A percentile compares a stretch with the other conserved stretches of the same genome.
Evolutionary conservation across 495 filamentous ascomycete genomes (phyloP).

Genomic region (Aspergillus affinis): DNA sequence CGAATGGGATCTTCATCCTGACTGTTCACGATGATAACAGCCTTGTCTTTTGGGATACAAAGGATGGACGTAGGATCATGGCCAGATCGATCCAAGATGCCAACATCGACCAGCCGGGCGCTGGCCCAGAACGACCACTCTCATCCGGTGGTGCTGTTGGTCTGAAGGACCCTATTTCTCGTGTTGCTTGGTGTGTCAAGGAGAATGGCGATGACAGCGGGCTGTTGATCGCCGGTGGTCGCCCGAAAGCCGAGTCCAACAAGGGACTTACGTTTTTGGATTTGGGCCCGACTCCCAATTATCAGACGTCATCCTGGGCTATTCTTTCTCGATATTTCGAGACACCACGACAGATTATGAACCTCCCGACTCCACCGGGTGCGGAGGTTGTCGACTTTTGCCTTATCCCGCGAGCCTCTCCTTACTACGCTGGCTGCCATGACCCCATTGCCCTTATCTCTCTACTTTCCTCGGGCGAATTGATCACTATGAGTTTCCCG

Average conservation of each 20-base stretch:
- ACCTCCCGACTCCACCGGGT: conserved; percentile 78
- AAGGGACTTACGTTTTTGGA: conserved; percentile 87
- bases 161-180: conserved; percentile 68
- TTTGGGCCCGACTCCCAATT: conserved; percentile 83
- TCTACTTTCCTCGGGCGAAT: conserved; percentile 79
- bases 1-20: conserved; percentile 85
- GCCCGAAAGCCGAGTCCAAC: conserved; percentile 56
- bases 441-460: conserved; percentile 85
- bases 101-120: conserved; percentile 63
- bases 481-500: conserved; percentile 86
- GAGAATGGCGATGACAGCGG: conserved; percentile 90
- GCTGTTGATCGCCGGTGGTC: conserved; percentile 81
- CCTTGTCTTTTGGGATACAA: conserved; percentile 90
- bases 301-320: conserved; percentile 87
- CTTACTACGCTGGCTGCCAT: conserved; percentile 81
- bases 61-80: conserved; percentile 82
- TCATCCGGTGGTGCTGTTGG: conserved; percentile 45
- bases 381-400: conserved; percentile 78
- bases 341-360: conserved; percentile 61
- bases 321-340: conserved; percentile 74
- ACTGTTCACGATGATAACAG: conserved; percentile 88
- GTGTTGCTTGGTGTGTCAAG: conserved; percentile 88
- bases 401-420: conserved; percentile 74
- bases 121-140: conserved; percentile 40
- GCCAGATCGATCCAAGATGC: conserved; percentile 75